Conservation (phyloP, 1,284 basidiomycete species). For the Xerocomus cyaneibrunnescens region DNA sequence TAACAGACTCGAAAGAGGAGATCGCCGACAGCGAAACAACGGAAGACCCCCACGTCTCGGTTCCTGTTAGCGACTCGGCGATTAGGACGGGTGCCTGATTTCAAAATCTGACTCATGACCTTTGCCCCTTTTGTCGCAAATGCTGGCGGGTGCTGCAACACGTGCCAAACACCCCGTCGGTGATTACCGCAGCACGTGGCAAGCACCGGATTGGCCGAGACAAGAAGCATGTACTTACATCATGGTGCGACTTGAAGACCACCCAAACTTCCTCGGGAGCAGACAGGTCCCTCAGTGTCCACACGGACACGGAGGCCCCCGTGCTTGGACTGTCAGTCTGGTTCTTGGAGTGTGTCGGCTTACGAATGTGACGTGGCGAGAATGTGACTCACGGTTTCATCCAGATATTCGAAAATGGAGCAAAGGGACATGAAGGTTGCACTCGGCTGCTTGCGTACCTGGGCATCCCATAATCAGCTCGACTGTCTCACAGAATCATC, state of each 20-base stretch:
- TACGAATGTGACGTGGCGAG: neutral
- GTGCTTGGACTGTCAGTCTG: constrained; percentile 6
- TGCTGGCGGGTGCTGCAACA: neutral
- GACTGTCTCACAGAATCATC: neutral
- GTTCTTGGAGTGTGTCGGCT: constrained; percentile 14
- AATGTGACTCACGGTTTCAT: constrained; percentile 19
- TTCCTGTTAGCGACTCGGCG: constrained; percentile 6
- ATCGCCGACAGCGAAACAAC: constrained; percentile 20
- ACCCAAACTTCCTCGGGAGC: constrained; percentile 46
- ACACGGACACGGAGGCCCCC: constrained; percentile 41
- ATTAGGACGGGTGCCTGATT: constrained; percentile 23
- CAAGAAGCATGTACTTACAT: constrained; percentile 43
- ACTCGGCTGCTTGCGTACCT: constrained; percentile 27
- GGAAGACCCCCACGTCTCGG: constrained; percentile 4
- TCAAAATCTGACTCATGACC: constrained; percentile 19
- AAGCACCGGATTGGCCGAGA: neutral
- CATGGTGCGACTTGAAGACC: constrained; percentile 57
- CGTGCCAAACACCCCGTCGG: constrained; percentile 2
- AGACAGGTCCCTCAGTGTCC: constrained; percentile 42
- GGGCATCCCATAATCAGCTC: constrained; percentile 5
- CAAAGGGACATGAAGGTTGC: constrained; percentile 38
- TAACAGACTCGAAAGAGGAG: constrained; percentile 3
- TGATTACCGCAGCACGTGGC: constrained; percentile 15
- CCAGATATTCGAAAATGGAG: constrained; percentile 27
- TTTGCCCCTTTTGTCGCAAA: constrained; percentile 3